Base-by-base conservation (phyloP, 2,329 filamentous ascomycete genomes). In the Periconia digitata region DNA sequence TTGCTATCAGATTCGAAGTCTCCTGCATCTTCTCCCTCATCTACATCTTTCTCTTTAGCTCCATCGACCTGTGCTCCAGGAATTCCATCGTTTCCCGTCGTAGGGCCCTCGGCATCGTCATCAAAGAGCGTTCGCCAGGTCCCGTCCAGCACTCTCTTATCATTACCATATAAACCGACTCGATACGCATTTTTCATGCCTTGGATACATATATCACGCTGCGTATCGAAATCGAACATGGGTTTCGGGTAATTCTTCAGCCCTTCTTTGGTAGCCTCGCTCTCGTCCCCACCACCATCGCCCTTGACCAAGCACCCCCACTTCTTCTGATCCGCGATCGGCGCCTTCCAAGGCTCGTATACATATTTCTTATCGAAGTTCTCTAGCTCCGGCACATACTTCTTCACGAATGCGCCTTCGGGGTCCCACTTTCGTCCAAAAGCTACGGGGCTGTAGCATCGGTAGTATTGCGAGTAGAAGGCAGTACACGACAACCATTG, bases 391-490 rank as follows among this genome's bases (percentile, higher is more conserved):
- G 88, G 87, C 0, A 87, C 81, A 69, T 83, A 91, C 34, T 73
- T 76, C 20, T 82, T 74, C 40, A 91, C 79, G 50, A 89, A 83
- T 2, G 70, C 59, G 0, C 88, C 87, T 1, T 86, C 75, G 49
- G 82, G 83, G 64, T 92, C 88, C 85, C 86, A 90, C 64, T 89
- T 90, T 70, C 85, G 83, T 1, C 84, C 83, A 61, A 92, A 92
- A 0, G 85, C 80, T 15, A 91, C 69, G 0, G 88, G 88, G 41
- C 77, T 82, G 63, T 90, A 90, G 59, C 83, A 85, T 1, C 87
- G 79, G 61, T 81, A 89, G 71, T 85, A 90, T 63, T 89, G 85
- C 0, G 80, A 72, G 71, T 84, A 91, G 68, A 92, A 92, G 0
- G 88, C 88, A 0, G 85, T 85, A 64, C 88, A 91, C 47, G 79